Percentiles rank a stretch among this genome's conserved stretches.
Conservation (phyloP, 2,329 filamentous ascomycete species). For the Colletotrichum magnum region DNA sequence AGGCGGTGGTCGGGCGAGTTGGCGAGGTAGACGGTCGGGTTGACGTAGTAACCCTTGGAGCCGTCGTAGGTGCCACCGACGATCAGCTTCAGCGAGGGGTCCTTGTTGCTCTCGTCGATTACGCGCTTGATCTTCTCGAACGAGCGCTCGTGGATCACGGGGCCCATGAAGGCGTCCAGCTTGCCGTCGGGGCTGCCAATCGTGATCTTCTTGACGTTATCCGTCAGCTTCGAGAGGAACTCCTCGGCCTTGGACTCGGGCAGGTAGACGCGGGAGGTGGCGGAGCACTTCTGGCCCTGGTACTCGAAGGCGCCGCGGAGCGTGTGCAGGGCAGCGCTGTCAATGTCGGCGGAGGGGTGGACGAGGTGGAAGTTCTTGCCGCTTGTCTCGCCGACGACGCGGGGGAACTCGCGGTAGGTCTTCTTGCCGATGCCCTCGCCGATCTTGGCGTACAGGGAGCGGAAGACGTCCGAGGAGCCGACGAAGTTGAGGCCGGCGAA, state of each 20-base stretch:
- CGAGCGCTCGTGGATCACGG: conserved; percentile 63
- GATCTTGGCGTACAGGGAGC: conserved; percentile 49
- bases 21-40: conserved; percentile 61
- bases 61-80: conserved; percentile 60
- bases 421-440: conserved; percentile 45
- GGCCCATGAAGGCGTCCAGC: conserved; percentile 58
- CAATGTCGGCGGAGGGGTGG: conserved; percentile 61
- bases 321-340: conserved; percentile 61
- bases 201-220: conserved; percentile 45
- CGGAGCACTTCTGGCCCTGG: conserved; percentile 67
- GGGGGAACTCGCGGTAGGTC: conserved; percentile 55
- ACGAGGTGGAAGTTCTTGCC: conserved; percentile 69
- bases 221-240: conserved; percentile 43
- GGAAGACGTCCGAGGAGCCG: conserved; percentile 56
- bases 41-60: conserved; percentile 63
- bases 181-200: conserved; percentile 50
- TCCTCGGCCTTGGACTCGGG: conserved; percentile 60
- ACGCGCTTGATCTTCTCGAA: conserved; percentile 61
- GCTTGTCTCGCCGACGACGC: conserved; percentile 65
- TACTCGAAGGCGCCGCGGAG: conserved; percentile 65
- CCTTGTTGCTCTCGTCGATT: conserved; percentile 61
- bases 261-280: conserved; percentile 68
- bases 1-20: conserved; percentile 59
- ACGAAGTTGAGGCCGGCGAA: conserved; percentile 55
- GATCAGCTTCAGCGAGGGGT: conserved; percentile 58